phyloP scores from a whole-genome alignment of 2,329 filamentous ascomycete species.

The Chalaropsis ovoidea region DNA sequence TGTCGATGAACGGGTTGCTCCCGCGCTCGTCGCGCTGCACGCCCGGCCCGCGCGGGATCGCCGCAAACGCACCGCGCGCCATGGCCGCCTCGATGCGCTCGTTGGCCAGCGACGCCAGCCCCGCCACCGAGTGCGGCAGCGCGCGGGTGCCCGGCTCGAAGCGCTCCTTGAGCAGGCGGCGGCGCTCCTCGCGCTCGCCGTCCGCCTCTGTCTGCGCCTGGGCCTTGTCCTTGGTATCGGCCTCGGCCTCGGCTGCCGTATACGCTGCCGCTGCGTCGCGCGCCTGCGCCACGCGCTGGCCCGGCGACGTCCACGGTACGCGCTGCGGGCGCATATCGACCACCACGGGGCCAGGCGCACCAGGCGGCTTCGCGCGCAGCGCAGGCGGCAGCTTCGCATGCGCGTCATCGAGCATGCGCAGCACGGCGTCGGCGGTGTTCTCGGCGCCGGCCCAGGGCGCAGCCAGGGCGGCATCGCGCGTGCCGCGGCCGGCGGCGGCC shows the following conservation, averaged over 20 bases:
- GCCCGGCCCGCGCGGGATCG: conserved; percentile 69
- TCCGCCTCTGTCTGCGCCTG: conserved; percentile 38
- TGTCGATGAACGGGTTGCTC: conserved; percentile 83
- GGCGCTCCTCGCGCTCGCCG: conserved; percentile 60
- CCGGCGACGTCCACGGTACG: conserved; percentile 34
- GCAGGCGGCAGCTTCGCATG: conserved; percentile 53
- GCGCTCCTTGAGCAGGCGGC: conserved; percentile 66
- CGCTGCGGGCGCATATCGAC: conserved; percentile 45
- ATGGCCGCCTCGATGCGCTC: conserved; percentile 88
- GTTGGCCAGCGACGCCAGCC: conserved; percentile 74
- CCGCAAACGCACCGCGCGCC: conserved; percentile 74
- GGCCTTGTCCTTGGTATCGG: conserved; percentile 31
- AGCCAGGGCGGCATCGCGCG: conserved; percentile 56
- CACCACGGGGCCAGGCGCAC: conserved; percentile 27
- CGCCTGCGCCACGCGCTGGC: conserved; percentile 44
- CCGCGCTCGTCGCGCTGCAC: conserved; percentile 74
- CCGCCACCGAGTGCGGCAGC: conserved; percentile 66
- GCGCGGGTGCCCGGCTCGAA: conserved; percentile 63
- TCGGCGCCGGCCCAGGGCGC: conserved; percentile 73
- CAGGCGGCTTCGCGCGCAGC: conserved; percentile 36
- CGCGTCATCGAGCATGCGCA: conserved; percentile 77
- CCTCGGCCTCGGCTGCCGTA: conserved; percentile 36
- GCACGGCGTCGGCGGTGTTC: conserved; percentile 58
- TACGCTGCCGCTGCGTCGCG: conserved; percentile 49
- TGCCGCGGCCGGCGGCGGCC: conserved; percentile 55